phyloP scores from a whole-genome alignment of 768 basidiomycete genomes.

The Mycena epipterygia region DNA sequence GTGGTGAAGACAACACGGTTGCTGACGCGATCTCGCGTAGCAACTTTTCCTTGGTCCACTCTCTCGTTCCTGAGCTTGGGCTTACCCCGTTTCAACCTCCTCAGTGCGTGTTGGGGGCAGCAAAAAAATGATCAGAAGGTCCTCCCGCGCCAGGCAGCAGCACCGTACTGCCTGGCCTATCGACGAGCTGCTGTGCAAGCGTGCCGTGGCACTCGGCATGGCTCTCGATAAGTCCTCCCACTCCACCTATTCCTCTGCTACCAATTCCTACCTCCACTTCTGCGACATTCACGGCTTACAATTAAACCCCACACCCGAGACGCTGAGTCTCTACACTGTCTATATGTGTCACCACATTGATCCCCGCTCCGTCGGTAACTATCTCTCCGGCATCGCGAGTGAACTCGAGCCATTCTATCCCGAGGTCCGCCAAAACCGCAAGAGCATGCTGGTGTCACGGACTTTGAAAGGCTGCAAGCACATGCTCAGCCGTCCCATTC shows the following conservation, averaged over 20 bases:
- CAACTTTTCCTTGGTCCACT: background rate
- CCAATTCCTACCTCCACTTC: background rate
- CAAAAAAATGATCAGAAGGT: background rate
- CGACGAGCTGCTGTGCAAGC: background rate
- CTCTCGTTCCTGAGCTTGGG: background rate
- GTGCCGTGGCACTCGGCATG: conserved; percentile 9
- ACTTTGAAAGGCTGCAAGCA: background rate
- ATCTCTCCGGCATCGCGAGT: background rate
- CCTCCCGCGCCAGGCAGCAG: background rate
- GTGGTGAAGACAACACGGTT: background rate
- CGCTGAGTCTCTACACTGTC: background rate
- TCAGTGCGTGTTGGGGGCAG: background rate
- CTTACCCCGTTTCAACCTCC: background rate
- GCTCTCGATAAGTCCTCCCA: background rate
- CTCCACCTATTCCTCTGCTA: background rate
- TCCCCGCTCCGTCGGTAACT: background rate
- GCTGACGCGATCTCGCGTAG: background rate
- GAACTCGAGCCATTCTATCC: background rate
- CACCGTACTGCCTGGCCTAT: conserved; percentile 15
- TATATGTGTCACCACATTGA: background rate
- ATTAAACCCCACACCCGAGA: background rate
- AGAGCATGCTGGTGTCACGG: background rate
- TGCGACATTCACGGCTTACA: background rate
- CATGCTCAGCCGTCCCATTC: background rate
- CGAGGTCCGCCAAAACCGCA: background rate